Conservation (phyloP, 768 basidiomycete genomes). For the Pleurotus cornucopiae region DNA sequence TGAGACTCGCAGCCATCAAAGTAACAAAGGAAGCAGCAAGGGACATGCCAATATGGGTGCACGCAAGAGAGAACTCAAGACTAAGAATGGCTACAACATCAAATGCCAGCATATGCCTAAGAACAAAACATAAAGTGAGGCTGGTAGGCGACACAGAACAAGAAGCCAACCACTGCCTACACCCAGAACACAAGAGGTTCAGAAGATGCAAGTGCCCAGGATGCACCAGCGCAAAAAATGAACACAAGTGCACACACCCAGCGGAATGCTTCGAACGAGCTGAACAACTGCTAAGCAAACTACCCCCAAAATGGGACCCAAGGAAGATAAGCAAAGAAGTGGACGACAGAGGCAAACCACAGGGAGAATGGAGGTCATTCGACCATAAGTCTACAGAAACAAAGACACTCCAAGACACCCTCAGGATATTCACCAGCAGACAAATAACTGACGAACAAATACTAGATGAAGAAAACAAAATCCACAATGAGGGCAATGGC, state of each 20-base stretch:
- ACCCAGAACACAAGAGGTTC: too few species aligned
- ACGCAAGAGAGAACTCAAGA: too few species aligned
- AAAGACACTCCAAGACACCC: background rate
- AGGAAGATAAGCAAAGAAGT: background rate
- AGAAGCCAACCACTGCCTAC: too few species aligned
- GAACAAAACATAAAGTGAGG: too few species aligned
- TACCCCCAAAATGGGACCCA: constrained; percentile 4
- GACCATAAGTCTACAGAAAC: background rate
- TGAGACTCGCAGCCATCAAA: background rate
- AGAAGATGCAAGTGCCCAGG: too few species aligned
- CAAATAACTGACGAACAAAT: background rate
- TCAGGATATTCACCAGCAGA: background rate
- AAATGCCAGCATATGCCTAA: background rate
- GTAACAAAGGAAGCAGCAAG: background rate
- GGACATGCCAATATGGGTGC: too few species aligned
- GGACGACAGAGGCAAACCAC: background rate
- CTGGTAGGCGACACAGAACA: too few species aligned
- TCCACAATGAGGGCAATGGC: too few species aligned
- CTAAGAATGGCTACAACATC: too few species aligned
- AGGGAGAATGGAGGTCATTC: background rate
- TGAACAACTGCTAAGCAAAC: background rate
- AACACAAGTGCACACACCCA: background rate
- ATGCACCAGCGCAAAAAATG: background rate
- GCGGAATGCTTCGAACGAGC: background rate
- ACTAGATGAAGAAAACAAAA: too few species aligned